Evolutionary conservation across 2,329 filamentous ascomycete genomes (phyloP), one percentile per base, ranked within the genome.

Genomic region (Aspergillus vadensis): DNA sequence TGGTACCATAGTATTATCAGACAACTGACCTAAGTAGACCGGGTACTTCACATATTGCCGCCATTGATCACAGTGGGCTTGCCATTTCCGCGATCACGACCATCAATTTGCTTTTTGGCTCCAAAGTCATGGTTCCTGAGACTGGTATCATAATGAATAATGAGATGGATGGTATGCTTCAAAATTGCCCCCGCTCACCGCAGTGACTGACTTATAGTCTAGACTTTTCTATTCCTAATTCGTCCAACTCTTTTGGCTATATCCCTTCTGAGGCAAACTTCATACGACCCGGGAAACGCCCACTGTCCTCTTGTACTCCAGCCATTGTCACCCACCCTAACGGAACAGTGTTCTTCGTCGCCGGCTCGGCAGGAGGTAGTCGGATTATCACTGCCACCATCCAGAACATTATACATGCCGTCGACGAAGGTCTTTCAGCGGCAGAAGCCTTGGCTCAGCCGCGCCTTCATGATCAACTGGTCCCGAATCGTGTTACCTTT

Each of bases 61-160:
- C 90, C 0, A 87, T 88, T 0, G 94, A 97, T 74, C 75, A 77
- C 7, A 82, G 84, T 0, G 93, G 93, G 6, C 81, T 97, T 74
- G 87, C 92, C 2, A 84, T 96, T 38, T 89, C 90, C 1, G 82
- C 92, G 12, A 97, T 93, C 0, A 95, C 92, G 0, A 97, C 94
- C 0, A 81, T 97, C 59, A 97, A 97, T 75, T 82, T 95, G 4
- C 82, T 95, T 3, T 98, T 96, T 69, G 94, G 94, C 49, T 89
- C 88, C 27, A 83, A 87, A 19, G 75, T 96, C 64, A 86, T 96
- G 77, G 89, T 94, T 0, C 91, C 92, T 0, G 84, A 89, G 67
- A 93, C 92, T 0, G 93, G 93, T 17, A 83, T 97, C 60, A 91
- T 96, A 58, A 86, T 96, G 80, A 85, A 85, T 66, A 81, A 85